These are phyloP conservation scores for Euphorbia peplus DNA, from an alignment of 345 rosid genomes.

Conservation along the genomic window DNA sequence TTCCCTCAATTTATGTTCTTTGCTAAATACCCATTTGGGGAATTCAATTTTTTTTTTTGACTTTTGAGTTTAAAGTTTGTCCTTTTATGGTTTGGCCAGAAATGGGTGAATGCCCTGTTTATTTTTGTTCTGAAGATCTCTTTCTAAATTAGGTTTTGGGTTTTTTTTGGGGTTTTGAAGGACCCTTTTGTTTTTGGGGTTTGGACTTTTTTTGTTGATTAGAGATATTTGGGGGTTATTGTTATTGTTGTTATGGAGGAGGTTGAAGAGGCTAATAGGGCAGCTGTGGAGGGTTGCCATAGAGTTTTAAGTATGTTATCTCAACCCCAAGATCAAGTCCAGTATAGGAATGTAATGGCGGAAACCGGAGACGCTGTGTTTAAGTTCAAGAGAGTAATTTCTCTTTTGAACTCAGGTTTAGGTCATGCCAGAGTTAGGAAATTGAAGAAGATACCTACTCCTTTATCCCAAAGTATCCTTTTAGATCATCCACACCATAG, in stretches of 20 bases:
- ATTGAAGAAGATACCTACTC: conserved; percentile 47
- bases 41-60: conserved; percentile 11
- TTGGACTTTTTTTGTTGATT: conserved; percentile 24
- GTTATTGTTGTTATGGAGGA: conserved; percentile 60
- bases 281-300: conserved; percentile 84
- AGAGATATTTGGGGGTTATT: conserved; percentile 24
- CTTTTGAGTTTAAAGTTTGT: conserved; percentile 15
- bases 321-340: conserved; percentile 61
- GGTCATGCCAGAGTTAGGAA: conserved; percentile 96
- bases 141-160: conserved; percentile 2
- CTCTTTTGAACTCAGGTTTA: conserved; percentile 60
- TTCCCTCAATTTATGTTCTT: conserved; percentile 9
- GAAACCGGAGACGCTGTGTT: conserved; percentile 84
- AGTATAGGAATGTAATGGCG: conserved; percentile 50
- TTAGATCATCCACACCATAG: conserved; percentile 49
- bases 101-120: conserved; percentile 28
- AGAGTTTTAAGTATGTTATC: conserved; percentile 59
- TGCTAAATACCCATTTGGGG: not conserved
- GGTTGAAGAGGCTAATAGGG: conserved; percentile 83
- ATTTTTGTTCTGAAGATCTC: conserved; percentile 19
- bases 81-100: conserved; percentile 17
- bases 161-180: conserved; percentile 20
- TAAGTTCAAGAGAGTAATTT: conserved; percentile 81
- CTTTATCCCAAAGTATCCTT: conserved; percentile 50
- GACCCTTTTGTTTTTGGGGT: conserved; percentile 13